These are phyloP conservation scores for Barnettozyma pratensis DNA, from an alignment of 805 yeast species.

Conservation along the genomic window DNA sequence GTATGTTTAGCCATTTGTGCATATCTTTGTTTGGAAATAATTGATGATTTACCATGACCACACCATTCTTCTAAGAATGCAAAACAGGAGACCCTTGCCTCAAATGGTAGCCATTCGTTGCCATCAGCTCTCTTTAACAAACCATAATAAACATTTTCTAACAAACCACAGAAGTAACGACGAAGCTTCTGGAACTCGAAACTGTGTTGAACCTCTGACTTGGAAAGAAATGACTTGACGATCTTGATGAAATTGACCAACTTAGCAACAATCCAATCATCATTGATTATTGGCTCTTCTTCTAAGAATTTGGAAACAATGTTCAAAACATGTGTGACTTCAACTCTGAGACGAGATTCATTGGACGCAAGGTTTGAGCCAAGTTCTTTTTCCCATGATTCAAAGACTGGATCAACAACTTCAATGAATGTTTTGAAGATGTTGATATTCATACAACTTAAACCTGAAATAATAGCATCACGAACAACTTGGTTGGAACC, in stretches of 20 bases:
- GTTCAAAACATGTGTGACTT: constrained; percentile 70
- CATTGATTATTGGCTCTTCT: constrained; percentile 46
- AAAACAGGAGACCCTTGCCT: constrained; percentile 78
- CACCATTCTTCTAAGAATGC: constrained; percentile 90
- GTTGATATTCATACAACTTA: constrained; percentile 86
- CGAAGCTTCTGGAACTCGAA: constrained; percentile 73
- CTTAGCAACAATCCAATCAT: constrained; percentile 63
- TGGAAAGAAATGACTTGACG: constrained; percentile 54
- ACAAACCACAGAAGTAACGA: constrained; percentile 75
- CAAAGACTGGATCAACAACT: constrained; percentile 57
- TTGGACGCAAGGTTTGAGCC: constrained; percentile 27
- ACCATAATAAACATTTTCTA: constrained; percentile 69
- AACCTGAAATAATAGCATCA: constrained; percentile 85
- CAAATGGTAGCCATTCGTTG: constrained; percentile 70
- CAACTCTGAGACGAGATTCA: constrained; percentile 57
- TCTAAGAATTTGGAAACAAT: constrained; percentile 61
- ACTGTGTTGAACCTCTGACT: constrained; percentile 53
- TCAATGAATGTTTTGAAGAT: constrained; percentile 80
- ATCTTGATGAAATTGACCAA: constrained; percentile 58
- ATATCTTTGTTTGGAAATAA: constrained; percentile 63
- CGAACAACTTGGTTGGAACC: constrained; percentile 65
- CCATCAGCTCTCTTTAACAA: constrained; percentile 38
- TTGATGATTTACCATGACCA: constrained; percentile 69
- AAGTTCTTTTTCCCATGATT: constrained; percentile 48
- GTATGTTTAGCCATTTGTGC: constrained; percentile 44